Evolutionary conservation across 192 early-diverging fungal genomes (phyloP), one percentile per base, ranked within the genome.

Genomic region (Backusella westeae): DNA sequence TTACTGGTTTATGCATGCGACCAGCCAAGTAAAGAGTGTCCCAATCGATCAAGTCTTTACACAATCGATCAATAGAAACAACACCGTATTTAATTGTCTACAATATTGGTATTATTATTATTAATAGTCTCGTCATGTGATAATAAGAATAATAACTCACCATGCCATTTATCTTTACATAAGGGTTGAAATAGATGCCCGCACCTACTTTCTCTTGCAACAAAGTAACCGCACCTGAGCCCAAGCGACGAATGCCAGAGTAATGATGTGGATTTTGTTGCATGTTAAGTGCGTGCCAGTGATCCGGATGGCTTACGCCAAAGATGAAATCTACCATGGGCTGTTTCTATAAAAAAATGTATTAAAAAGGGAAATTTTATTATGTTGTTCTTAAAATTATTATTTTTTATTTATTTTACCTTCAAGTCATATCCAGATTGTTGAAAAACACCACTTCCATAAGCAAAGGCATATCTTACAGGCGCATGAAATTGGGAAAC

Each of bases 271-370:
- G 91, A 84, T 98, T 90, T 81, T 96, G 95, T n/a, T 92, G 87
- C 41, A 99, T 87, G 81, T 99, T 99, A 65, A 98, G 87, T 32
- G 94, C 94, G 75, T 99, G 98, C 98, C 98, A 99, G 80, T 97
- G 96, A 73, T 94, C 91, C 15, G 97, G 92, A 81, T 99, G 94
- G 6, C 92, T 91, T 21, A 99, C 98, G 15, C 91, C 98, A 87
- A 99, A 96, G 15, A 99, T 92, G 72, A 96, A 89, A 85, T 99
- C 98, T 0, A 99, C 88, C 94, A 98, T 96, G 0, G 96, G 94
- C 68, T 92, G 84, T 69, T 87, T 82, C 86, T 81, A 56, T 44
- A 35, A 35, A 49, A 77, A 63, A 21, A 53, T 7, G 53, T 23
- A 56, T 56, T 32, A 44, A 71, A 9, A 63, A 80, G 38, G 49